A percentile compares a stretch with the other conserved stretches of the same genome.
phyloP scores from a whole-genome alignment of 257 asterid genomes.

The Gynochthodes officinalis region DNA sequence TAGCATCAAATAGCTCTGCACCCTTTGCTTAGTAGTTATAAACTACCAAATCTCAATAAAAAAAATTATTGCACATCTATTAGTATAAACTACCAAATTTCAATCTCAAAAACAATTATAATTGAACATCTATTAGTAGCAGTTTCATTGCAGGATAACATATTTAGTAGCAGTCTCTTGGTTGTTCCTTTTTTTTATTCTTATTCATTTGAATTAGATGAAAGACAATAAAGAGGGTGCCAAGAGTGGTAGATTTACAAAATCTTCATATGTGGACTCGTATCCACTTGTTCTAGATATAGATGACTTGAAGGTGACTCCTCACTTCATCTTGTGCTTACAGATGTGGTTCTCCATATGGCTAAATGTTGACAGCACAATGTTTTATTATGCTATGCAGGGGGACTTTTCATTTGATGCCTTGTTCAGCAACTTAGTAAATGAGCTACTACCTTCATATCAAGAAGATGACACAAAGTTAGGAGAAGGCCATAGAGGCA shows the following conservation, averaged over 20 bases:
- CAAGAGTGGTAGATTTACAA: constrained; percentile 46
- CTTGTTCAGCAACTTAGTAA: constrained; percentile 83
- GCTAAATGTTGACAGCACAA: constrained; percentile 20
- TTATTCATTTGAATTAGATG: constrained; percentile 57
- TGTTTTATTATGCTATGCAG: constrained; percentile 37
- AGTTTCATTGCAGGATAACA: not conserved
- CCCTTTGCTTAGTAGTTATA: not conserved
- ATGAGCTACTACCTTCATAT: constrained; percentile 84
- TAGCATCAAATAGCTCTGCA: not conserved
- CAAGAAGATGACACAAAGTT: constrained; percentile 65
- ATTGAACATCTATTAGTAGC: not conserved
- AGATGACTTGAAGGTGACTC: constrained; percentile 83
- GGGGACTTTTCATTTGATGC: constrained; percentile 97
- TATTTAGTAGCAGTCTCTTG: not conserved
- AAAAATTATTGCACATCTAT: too few relatives aligned
- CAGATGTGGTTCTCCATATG: constrained; percentile 6
- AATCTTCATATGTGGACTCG: constrained; percentile 51
- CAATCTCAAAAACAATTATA: not conserved
- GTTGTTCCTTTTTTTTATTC: constrained; percentile 16
- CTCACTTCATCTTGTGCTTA: constrained; percentile 16
- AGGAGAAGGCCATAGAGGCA: constrained; percentile 56
- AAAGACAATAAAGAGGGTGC: constrained; percentile 64
- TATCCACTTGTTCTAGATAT: constrained; percentile 80
- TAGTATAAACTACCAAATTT: not conserved
- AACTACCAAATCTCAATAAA: too few relatives aligned